A percentile compares a stretch with the other conserved stretches of the same genome.
Conservation (phyloP, 1,284 basidiomycete species). For the Neolentinus lepideus region DNA sequence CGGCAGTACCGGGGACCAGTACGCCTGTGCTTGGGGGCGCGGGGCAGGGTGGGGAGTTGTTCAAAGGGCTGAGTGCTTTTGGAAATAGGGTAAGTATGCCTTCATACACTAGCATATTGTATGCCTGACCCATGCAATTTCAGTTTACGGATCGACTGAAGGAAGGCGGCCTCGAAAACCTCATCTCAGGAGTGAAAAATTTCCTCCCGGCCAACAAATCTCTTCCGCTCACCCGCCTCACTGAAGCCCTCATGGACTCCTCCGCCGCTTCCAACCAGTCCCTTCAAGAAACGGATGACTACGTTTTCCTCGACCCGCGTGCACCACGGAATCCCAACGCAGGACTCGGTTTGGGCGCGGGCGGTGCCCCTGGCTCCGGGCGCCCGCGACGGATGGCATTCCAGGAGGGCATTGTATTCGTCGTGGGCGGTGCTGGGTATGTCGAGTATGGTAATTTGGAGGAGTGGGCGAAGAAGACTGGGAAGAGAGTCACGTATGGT, state of each 20-base stretch:
- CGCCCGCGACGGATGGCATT: constrained; percentile 74
- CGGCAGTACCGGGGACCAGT: constrained; percentile 48
- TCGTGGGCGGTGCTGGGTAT: constrained; percentile 95
- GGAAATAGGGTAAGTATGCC: constrained; percentile 69
- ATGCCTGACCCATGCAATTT: not conserved
- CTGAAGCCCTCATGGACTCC: constrained; percentile 97
- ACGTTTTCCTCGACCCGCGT: constrained; percentile 89
- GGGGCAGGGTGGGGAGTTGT: constrained; percentile 71
- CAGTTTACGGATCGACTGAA: constrained; percentile 90
- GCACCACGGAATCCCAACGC: constrained; percentile 52
- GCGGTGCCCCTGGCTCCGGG: constrained; percentile 34
- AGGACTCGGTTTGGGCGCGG: constrained; percentile 42
- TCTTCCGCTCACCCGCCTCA: constrained; percentile 85
- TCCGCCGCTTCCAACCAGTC: constrained; percentile 88
- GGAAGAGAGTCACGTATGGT: constrained; percentile 89
- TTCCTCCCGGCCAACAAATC: constrained; percentile 96
- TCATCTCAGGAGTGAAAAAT: constrained; percentile 97
- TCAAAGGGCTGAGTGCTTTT: constrained; percentile 89
- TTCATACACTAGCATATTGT: not conserved
- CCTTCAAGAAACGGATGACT: constrained; percentile 94
- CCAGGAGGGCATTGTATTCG: constrained; percentile 85
- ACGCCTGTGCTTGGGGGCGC: constrained; percentile 71
- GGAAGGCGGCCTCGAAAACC: constrained; percentile 91
- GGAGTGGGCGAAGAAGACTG: constrained; percentile 80
- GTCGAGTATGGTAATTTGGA: constrained; percentile 96